These are phyloP conservation scores for Ramularia endophylla DNA, from an alignment of 2,329 filamentous ascomycete genomes.

Conservation along the genomic window DNA sequence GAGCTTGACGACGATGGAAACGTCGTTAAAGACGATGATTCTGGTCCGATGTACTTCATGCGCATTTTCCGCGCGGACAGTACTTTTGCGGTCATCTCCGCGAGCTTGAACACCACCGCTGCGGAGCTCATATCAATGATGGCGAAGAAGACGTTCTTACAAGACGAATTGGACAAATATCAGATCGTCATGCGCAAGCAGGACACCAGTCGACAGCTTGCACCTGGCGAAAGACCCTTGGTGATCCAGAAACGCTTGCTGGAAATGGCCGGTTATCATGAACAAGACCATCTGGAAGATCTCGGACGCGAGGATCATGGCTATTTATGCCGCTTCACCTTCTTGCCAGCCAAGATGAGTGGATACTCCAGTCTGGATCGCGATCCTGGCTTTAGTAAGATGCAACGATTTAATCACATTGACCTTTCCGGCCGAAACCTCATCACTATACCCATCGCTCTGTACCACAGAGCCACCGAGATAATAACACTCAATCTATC, in stretches of 20 bases:
- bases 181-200: slow-evolving; percentile 94
- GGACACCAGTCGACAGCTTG: slow-evolving; percentile 76
- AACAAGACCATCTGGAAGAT: slow-evolving; percentile 82
- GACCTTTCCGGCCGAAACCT: slow-evolving; percentile 86
- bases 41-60: slow-evolving; percentile 76
- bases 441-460: slow-evolving; percentile 86
- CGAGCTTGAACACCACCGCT: slow-evolving; percentile 76
- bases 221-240: slow-evolving; percentile 71
- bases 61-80: slow-evolving; percentile 91
- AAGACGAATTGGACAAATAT: slow-evolving; percentile 87
- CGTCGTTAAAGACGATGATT: slow-evolving; percentile 63
- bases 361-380: slow-evolving; percentile 65
- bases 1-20: slow-evolving; percentile 65
- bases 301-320: slow-evolving; percentile 95
- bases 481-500: slow-evolving; percentile 95
- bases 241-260: slow-evolving; percentile 87
- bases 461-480: slow-evolving; percentile 86
- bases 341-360: slow-evolving; percentile 81
- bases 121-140: slow-evolving; percentile 83
- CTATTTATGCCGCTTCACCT: slow-evolving; percentile 93
- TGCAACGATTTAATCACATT: slow-evolving; percentile 89
- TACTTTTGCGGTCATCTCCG: slow-evolving; percentile 88
- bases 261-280: slow-evolving; percentile 85
- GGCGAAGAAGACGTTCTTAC: slow-evolving; percentile 88
- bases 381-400: slow-evolving; percentile 73